Percentiles rank a stretch among this genome's conserved stretches.
phyloP scores from a whole-genome alignment of 176 grass and related monocot genomes.

The Areca catechu region DNA sequence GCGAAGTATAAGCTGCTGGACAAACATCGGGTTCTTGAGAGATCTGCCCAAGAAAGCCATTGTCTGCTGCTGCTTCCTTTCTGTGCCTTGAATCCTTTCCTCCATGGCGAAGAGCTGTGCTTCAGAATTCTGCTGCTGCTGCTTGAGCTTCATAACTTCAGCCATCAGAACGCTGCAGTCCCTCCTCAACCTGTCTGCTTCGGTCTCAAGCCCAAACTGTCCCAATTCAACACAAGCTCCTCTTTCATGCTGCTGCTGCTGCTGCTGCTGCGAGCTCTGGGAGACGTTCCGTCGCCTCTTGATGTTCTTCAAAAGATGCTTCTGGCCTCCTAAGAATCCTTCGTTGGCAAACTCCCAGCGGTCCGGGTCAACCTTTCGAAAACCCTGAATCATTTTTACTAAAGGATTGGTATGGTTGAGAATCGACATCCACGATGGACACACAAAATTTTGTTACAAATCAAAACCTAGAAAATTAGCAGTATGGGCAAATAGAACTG shows the following conservation, averaged over 20 bases:
- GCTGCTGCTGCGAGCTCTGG: not conserved
- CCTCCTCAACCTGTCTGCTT: slow-evolving; percentile 20
- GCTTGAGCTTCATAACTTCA: slow-evolving; percentile 28
- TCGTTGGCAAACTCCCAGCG: slow-evolving; percentile 44
- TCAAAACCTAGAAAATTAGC: too few species aligned
- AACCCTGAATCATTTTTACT: slow-evolving; percentile 25
- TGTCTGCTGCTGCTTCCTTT: slow-evolving; percentile 32
- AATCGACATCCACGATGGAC: not conserved
- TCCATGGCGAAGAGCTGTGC: slow-evolving; percentile 37
- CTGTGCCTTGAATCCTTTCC: slow-evolving; percentile 28
- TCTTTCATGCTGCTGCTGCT: not conserved
- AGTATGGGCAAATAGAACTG: too few species aligned
- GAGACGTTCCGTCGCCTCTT: slow-evolving; percentile 27
- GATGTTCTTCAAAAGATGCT: slow-evolving; percentile 36
- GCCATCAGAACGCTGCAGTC: slow-evolving; percentile 28
- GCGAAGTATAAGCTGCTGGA: slow-evolving; percentile 17
- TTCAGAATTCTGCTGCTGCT: slow-evolving; percentile 19
- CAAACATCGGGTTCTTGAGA: slow-evolving; percentile 25
- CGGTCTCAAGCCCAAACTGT: not conserved
- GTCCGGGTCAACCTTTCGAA: slow-evolving; percentile 37
- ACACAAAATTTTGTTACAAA: too few species aligned
- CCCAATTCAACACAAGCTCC: not conserved
- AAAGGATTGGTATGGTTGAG: not conserved
- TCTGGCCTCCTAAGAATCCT: slow-evolving; percentile 36
- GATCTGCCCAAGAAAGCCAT: slow-evolving; percentile 24